Percentiles rank a stretch among this genome's conserved stretches.
phyloP scores from a whole-genome alignment of 2,329 filamentous ascomycete genomes.

The Aspergillus hortae region DNA sequence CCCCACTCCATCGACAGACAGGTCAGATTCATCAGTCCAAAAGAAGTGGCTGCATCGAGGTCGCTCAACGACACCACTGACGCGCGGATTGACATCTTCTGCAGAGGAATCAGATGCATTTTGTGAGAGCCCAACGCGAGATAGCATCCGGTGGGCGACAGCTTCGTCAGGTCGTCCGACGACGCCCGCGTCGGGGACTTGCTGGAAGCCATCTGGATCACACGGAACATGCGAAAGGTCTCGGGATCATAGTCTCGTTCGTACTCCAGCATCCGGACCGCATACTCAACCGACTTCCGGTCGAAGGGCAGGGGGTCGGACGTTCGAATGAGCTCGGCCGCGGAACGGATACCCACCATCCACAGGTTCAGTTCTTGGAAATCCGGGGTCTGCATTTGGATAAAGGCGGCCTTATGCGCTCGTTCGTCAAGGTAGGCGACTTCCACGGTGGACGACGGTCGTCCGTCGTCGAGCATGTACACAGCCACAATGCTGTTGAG shows the following conservation, averaged over 20 bases:
- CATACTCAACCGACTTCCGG: constrained; percentile 59
- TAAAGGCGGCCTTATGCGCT: constrained; percentile 55
- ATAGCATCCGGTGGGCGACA: constrained; percentile 63
- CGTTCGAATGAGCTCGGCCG: constrained; percentile 54
- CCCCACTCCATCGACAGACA: constrained; percentile 56
- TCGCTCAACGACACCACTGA: constrained; percentile 54
- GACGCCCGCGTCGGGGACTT: constrained; percentile 57
- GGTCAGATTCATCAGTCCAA: constrained; percentile 62
- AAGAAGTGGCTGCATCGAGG: constrained; percentile 51
- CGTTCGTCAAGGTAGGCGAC: constrained; percentile 67
- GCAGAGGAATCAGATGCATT: constrained; percentile 64
- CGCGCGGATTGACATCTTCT: constrained; percentile 53
- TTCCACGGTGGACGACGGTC: constrained; percentile 64
- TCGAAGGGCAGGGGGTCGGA: constrained; percentile 53
- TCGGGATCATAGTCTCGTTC: constrained; percentile 66
- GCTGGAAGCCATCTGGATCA: constrained; percentile 59
- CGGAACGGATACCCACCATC: constrained; percentile 60
- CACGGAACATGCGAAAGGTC: constrained; percentile 66
- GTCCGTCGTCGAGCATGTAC: constrained; percentile 64
- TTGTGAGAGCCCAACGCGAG: constrained; percentile 67
- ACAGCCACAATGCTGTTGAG: constrained; percentile 65
- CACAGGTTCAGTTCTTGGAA: constrained; percentile 63
- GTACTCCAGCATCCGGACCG: constrained; percentile 59
- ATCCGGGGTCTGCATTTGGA: constrained; percentile 63
- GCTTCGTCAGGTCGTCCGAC: constrained; percentile 63